These are phyloP conservation scores for Neurospora tetraspora DNA, from an alignment of 495 filamentous ascomycete species.

Conservation along the genomic window DNA sequence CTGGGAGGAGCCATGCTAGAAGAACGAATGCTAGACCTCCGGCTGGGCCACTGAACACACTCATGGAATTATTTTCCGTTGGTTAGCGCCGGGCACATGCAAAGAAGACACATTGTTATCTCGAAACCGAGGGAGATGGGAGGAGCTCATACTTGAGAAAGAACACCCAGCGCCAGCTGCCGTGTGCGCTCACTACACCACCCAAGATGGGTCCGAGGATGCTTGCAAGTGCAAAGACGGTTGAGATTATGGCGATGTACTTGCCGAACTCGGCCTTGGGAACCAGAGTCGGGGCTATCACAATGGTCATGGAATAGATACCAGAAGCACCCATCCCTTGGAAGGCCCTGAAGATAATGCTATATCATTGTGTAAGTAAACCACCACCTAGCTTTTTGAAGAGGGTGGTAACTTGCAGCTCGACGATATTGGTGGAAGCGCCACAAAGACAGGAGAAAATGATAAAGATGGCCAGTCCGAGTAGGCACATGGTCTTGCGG, in stretches of 20 bases:
- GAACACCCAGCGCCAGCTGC: constrained; percentile 33
- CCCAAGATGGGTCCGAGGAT: constrained; percentile 36
- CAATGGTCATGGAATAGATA: constrained; percentile 39
- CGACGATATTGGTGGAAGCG: constrained; percentile 29
- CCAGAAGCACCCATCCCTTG: constrained; percentile 48
- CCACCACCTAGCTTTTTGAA: not conserved
- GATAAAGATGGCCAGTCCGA: constrained; percentile 36
- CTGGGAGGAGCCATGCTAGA: constrained; percentile 3
- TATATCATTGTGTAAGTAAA: constrained; percentile 5
- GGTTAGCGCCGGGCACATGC: not conserved
- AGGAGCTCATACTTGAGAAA: constrained; percentile 22
- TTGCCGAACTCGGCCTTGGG: constrained; percentile 34
- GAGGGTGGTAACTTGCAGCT: constrained; percentile 32
- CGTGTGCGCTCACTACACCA: constrained; percentile 26
- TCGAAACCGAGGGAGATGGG: not conserved
- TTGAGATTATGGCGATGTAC: constrained; percentile 37
- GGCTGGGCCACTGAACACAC: constrained; percentile 16
- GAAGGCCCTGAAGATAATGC: constrained; percentile 43
- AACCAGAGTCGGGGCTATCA: constrained; percentile 38
- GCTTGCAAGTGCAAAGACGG: constrained; percentile 35
- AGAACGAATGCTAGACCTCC: constrained; percentile 16
- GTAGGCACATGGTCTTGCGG: constrained; percentile 33
- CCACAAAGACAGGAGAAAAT: constrained; percentile 46
- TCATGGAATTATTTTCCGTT: not conserved
- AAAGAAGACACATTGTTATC: not conserved